phyloP scores from a whole-genome alignment of 306 rosid genomes.

The Adenanthera pavonina region DNA sequence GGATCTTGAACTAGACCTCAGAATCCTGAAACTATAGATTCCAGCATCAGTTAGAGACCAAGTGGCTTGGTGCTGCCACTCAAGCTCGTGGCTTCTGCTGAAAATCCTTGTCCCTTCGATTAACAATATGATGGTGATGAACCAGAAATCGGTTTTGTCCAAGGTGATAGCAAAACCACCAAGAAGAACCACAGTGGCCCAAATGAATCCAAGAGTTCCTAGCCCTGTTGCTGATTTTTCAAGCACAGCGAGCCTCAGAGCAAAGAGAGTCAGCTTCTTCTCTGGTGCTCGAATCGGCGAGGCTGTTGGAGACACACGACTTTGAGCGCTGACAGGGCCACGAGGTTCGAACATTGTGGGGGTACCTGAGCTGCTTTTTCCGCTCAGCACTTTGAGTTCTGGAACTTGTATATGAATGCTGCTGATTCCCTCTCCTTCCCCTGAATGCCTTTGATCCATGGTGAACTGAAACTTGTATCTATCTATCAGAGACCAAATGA shows the following conservation, averaged over 20 bases:
- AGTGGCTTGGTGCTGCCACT: conserved; percentile 97
- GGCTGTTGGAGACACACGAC: conserved; percentile 28
- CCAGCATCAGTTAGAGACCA: conserved; percentile 82
- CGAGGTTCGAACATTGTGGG: conserved; percentile 70
- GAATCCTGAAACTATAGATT: conserved; percentile 60
- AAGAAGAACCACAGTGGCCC: conserved; percentile 94
- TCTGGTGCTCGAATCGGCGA: conserved; percentile 67
- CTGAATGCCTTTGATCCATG: conserved; percentile 54
- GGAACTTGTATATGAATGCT: conserved; percentile 57
- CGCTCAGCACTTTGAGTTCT: conserved; percentile 51
- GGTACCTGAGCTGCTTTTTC: conserved; percentile 48
- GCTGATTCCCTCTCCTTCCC: conserved; percentile 48
- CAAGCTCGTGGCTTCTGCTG: conserved; percentile 96
- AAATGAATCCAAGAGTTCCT: conserved; percentile 90
- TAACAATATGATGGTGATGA: conserved; percentile 79
- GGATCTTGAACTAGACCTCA: conserved; percentile 58
- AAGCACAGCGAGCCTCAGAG: conserved; percentile 84
- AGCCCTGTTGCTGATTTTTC: conserved; percentile 88
- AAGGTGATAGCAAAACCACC: conserved; percentile 91
- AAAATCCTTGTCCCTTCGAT: conserved; percentile 88
- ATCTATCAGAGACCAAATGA: background rate
- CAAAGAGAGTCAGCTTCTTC: conserved; percentile 85
- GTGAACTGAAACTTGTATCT: background rate
- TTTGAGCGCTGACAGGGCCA: conserved; percentile 22
- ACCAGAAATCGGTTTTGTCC: conserved; percentile 80